phyloP scores from a whole-genome alignment of 352 stramenopile genomes.

The Aphanomyces cochlioides region DNA sequence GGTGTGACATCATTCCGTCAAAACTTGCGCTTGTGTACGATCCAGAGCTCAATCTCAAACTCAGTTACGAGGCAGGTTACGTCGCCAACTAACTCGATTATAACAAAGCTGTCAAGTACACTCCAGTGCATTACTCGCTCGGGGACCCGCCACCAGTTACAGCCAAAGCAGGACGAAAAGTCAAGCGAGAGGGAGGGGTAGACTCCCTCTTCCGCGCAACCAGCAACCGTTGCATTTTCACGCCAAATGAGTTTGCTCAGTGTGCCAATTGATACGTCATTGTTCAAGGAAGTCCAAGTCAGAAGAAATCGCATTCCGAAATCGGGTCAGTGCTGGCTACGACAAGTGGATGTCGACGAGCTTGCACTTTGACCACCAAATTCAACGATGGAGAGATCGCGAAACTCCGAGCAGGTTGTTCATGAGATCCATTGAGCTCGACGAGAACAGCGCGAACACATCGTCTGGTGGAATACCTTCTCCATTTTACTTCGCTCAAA shows the following conservation, averaged over 20 bases:
- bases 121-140: conserved; percentile 10
- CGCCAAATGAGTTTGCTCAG: neutral
- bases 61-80: conserved; percentile 60
- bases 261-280: neutral
- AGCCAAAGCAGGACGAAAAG: neutral
- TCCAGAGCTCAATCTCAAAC: conserved; percentile 53
- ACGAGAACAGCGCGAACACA: too few species aligned
- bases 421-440: too few species aligned
- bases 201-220: neutral
- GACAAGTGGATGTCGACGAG: too few species aligned
- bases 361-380: too few species aligned
- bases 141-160: neutral
- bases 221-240: neutral
- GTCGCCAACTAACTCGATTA: conserved; percentile 5
- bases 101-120: neutral
- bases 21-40: conserved; percentile 70
- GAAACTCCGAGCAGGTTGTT: too few species aligned
- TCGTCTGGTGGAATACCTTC: too few species aligned
- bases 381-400: too few species aligned
- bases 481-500: too few species aligned
- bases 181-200: neutral
- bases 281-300: neutral
- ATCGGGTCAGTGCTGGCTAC: neutral
- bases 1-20: conserved; percentile 60
- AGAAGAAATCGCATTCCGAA: neutral